phyloP scores from a whole-genome alignment of 345 rosid genomes.

The Barbarea vulgaris region DNA sequence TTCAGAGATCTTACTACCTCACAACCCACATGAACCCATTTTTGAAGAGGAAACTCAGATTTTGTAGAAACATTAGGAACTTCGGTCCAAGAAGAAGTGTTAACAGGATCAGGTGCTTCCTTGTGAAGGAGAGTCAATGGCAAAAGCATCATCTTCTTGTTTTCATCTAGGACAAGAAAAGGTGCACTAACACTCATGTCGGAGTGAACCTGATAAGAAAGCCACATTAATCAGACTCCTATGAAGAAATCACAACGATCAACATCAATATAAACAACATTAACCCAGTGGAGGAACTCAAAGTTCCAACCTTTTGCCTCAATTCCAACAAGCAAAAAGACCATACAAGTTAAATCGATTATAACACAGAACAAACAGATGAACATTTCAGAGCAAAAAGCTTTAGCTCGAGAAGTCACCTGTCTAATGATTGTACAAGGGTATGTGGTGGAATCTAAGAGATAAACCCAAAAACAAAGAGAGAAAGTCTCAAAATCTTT shows the following conservation, averaged over 20 bases:
- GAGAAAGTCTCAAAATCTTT: slow-evolving; percentile 47
- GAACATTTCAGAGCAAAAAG: neutral
- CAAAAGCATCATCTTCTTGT: slow-evolving; percentile 59
- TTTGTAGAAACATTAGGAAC: slow-evolving; percentile 47
- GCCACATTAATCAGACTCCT: neutral
- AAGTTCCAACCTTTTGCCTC: slow-evolving; percentile 7
- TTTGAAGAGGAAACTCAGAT: slow-evolving; percentile 54
- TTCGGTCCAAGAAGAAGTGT: slow-evolving; percentile 45
- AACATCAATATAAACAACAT: neutral
- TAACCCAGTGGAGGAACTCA: neutral
- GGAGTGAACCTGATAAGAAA: slow-evolving; percentile 50
- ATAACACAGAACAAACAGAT: slow-evolving; percentile 7
- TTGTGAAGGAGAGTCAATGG: slow-evolving; percentile 50
- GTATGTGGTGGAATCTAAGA: slow-evolving; percentile 53
- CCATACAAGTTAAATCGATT: neutral
- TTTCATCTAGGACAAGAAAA: slow-evolving; percentile 64
- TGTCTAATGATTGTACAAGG: slow-evolving; percentile 59
- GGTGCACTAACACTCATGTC: slow-evolving; percentile 54
- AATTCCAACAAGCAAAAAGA: neutral
- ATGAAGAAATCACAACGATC: neutral
- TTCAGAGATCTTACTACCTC: slow-evolving; percentile 47
- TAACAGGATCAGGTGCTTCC: slow-evolving; percentile 50
- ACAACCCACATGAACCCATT: slow-evolving; percentile 80
- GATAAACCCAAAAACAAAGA: slow-evolving; percentile 73
- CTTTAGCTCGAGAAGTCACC: slow-evolving; percentile 39